These are phyloP conservation scores for Phytophthora ramorum DNA, from an alignment of 352 stramenopile species.

Conservation along the genomic window DNA sequence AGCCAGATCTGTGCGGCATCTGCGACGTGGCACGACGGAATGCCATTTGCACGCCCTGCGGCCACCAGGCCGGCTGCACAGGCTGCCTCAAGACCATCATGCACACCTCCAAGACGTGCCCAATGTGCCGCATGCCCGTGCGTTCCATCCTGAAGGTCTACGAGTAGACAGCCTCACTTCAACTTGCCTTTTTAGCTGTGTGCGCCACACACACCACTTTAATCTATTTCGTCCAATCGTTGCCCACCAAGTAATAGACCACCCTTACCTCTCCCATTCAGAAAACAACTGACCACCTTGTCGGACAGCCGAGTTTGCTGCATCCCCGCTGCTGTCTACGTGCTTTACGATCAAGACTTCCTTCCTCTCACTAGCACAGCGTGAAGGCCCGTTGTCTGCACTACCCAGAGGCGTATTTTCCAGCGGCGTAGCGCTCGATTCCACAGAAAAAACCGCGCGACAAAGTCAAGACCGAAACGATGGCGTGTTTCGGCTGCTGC, in stretches of 20 bases:
- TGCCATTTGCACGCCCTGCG: conserved; percentile 71
- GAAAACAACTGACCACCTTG: conserved; percentile 5
- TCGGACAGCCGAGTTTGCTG: not conserved
- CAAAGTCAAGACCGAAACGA: conserved; percentile 17
- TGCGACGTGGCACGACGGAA: conserved; percentile 62
- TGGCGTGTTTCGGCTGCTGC: conserved; percentile 61
- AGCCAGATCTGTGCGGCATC: conserved; percentile 55
- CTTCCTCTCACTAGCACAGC: not conserved
- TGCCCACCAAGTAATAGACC: conserved; percentile 12
- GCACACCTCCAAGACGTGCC: conserved; percentile 42
- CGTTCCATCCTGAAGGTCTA: conserved; percentile 53
- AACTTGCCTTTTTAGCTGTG: conserved; percentile 12
- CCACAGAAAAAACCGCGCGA: conserved; percentile 12
- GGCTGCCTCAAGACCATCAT: conserved; percentile 48
- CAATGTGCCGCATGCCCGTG: conserved; percentile 51
- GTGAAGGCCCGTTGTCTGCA: not conserved
- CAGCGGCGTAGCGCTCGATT: conserved; percentile 7
- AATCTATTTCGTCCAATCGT: conserved; percentile 22
- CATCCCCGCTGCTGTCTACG: conserved; percentile 6
- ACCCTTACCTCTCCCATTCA: conserved; percentile 20
- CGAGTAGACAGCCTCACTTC: conserved; percentile 22
- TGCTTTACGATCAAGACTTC: not conserved
- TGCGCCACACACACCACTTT: conserved; percentile 12
- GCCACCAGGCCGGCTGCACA: conserved; percentile 65
- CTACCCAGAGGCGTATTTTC: conserved; percentile 2